phyloP scores from a whole-genome alignment of 495 filamentous ascomycete genomes.

The Evernia prunastri region DNA sequence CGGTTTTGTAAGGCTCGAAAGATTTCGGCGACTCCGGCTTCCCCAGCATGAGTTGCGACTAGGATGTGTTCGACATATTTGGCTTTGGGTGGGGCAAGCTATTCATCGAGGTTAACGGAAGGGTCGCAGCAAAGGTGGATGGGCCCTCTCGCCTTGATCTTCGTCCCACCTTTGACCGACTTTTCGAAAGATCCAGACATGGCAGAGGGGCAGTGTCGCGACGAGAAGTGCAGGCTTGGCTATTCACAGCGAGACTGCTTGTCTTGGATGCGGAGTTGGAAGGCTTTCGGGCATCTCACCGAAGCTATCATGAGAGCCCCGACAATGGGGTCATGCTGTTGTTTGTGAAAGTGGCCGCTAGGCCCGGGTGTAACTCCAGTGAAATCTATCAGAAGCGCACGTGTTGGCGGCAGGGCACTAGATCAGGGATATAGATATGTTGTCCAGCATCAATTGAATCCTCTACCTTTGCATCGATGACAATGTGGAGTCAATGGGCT shows the following conservation, averaged over 20 bases:
- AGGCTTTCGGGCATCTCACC: background rate
- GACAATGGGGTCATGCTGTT: slow-evolving; percentile 13
- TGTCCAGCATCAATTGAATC: background rate
- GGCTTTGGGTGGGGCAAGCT: slow-evolving; percentile 95
- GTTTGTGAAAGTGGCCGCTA: background rate
- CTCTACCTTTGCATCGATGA: background rate
- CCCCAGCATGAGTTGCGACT: slow-evolving; percentile 88
- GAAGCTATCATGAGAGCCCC: slow-evolving; percentile 11
- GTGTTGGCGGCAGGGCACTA: background rate
- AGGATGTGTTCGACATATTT: slow-evolving; percentile 99
- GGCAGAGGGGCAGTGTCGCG: slow-evolving; percentile 5
- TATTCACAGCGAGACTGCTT: background rate
- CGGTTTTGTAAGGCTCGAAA: slow-evolving; percentile 85
- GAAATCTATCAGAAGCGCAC: background rate
- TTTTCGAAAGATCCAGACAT: slow-evolving; percentile 87
- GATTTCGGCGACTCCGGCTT: slow-evolving; percentile 92
- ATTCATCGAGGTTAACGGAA: slow-evolving; percentile 23
- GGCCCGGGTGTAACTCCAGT: slow-evolving; percentile 5
- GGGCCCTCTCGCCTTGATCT: slow-evolving; percentile 67
- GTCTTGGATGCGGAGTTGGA: background rate
- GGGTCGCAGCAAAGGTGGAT: background rate
- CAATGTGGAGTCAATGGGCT: background rate
- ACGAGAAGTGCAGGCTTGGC: background rate
- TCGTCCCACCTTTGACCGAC: slow-evolving; percentile 87
- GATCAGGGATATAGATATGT: background rate